These are phyloP conservation scores for Paraphoma sp. DNA, from an alignment of 2,329 filamentous ascomycete species.

Conservation along the genomic window DNA sequence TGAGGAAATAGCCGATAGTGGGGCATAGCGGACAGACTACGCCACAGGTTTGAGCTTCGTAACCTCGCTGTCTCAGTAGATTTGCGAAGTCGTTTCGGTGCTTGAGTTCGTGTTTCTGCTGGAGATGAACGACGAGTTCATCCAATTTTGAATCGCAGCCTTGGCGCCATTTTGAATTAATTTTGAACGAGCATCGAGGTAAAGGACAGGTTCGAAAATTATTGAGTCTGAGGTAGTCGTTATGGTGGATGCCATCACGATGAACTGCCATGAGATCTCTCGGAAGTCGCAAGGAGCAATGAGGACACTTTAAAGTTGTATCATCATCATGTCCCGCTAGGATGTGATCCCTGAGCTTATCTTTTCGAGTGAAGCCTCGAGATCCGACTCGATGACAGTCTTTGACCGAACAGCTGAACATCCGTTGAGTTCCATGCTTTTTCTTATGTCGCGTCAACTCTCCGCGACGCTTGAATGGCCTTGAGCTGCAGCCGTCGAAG, in stretches of 20 bases:
- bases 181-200: slow-evolving; percentile 7
- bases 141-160: slow-evolving; percentile 4
- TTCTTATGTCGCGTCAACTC: slow-evolving; percentile 10
- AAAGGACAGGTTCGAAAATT: slow-evolving; percentile 10
- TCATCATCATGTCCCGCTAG: slow-evolving; percentile 17
- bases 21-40: slow-evolving; percentile 16
- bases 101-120: slow-evolving; percentile 6
- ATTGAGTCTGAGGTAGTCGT: too few relatives aligned
- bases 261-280: slow-evolving; percentile 6
- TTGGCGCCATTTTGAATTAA: too few relatives aligned
- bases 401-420: slow-evolving; percentile 7
- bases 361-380: slow-evolving; percentile 10
- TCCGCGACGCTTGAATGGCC: slow-evolving; percentile 10
- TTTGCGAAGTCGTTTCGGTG: slow-evolving; percentile 2
- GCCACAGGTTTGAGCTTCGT: slow-evolving; percentile 1
- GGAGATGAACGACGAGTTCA: slow-evolving; percentile 7
- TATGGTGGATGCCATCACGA: too few relatives aligned
- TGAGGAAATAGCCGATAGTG: neutral
- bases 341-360: slow-evolving; percentile 22
- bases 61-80: slow-evolving; percentile 7
- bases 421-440: neutral
- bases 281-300: neutral
- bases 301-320: slow-evolving; percentile 6
- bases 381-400: slow-evolving; percentile 5
- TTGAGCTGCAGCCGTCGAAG: slow-evolving; percentile 1